A percentile compares a stretch with the other conserved stretches of the same genome.
phyloP scores from a whole-genome alignment of 2,329 filamentous ascomycete species.

The Aspergillus pseudoviridinutans region DNA sequence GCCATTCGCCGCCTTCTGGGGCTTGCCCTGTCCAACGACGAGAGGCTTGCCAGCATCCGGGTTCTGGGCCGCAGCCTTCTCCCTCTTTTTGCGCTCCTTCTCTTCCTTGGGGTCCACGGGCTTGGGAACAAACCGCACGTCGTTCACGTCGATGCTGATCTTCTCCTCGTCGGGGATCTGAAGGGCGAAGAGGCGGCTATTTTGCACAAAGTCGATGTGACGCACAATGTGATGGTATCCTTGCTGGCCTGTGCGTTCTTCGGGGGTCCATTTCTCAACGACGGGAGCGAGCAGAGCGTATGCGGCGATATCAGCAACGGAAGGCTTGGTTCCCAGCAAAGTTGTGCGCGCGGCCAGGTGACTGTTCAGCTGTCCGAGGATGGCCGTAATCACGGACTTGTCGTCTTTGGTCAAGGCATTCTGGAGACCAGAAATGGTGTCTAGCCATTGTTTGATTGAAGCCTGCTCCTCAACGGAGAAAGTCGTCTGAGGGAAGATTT shows the following conservation, averaged over 20 bases:
- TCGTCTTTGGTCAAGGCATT: slow-evolving; percentile 48
- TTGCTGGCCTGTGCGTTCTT: slow-evolving; percentile 84
- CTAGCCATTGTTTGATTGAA: slow-evolving; percentile 86
- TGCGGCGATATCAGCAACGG: slow-evolving; percentile 77
- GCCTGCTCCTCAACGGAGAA: slow-evolving; percentile 77
- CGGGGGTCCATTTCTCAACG: slow-evolving; percentile 73
- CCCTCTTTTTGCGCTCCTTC: slow-evolving; percentile 95
- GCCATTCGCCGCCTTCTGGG: slow-evolving; percentile 43
- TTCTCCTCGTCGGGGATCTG: slow-evolving; percentile 69
- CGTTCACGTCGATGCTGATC: slow-evolving; percentile 71
- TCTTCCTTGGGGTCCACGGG: slow-evolving; percentile 88
- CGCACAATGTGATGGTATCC: slow-evolving; percentile 89
- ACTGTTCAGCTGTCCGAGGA: slow-evolving; percentile 75
- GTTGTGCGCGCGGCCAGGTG: slow-evolving; percentile 88
- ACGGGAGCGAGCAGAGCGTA: slow-evolving; percentile 74
- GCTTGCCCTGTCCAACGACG: slow-evolving; percentile 37
- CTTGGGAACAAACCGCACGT: slow-evolving; percentile 82
- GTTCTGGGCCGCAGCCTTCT: slow-evolving; percentile 59
- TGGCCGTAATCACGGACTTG: slow-evolving; percentile 53
- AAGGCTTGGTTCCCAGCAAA: slow-evolving; percentile 83
- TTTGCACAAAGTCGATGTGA: slow-evolving; percentile 91
- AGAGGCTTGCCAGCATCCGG: slow-evolving; percentile 30
- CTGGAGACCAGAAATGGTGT: slow-evolving; percentile 68
- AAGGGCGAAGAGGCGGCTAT: slow-evolving; percentile 68
- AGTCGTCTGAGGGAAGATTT: slow-evolving; percentile 64